Evolutionary conservation across 306 rosid species (phyloP).

Genomic region (Castanea mollissima): DNA sequence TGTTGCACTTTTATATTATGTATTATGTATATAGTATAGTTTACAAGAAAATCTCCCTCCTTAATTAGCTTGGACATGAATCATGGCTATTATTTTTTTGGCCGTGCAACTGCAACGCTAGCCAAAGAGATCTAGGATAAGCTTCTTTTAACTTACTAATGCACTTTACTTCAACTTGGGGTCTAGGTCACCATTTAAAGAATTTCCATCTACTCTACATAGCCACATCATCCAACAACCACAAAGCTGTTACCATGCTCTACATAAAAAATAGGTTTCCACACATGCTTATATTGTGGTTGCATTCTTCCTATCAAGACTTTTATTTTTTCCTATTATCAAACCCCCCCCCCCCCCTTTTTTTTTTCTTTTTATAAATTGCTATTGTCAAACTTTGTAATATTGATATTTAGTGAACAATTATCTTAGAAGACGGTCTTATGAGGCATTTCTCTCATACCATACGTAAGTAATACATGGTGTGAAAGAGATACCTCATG

Average conservation of each 20-base stretch:
- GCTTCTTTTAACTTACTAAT: constrained; percentile 35
- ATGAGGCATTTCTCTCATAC: too few relatives aligned
- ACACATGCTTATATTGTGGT: background rate
- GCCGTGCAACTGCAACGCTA: constrained; percentile 13
- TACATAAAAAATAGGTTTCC: background rate
- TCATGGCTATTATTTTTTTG: constrained; percentile 37
- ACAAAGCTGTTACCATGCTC: background rate
- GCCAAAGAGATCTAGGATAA: constrained; percentile 31
- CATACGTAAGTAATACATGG: too few relatives aligned
- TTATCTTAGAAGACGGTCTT: too few relatives aligned
- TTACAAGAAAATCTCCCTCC: constrained; percentile 44
- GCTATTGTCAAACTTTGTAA: too few relatives aligned
- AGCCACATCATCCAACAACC: constrained; percentile 3
- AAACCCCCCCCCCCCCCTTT: too few relatives aligned
- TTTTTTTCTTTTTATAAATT: too few relatives aligned
- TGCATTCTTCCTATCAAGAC: too few relatives aligned
- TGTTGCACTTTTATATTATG: constrained; percentile 20
- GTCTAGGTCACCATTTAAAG: constrained; percentile 1
- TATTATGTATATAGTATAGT: background rate
- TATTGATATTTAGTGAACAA: too few relatives aligned
- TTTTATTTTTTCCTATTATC: too few relatives aligned
- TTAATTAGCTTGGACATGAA: constrained; percentile 38
- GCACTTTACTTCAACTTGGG: constrained; percentile 15
- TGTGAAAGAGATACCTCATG: too few relatives aligned
- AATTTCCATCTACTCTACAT: background rate